Base-by-base conservation (phyloP, 495 filamentous ascomycete genomes). In the Jackrogersella minutella region DNA sequence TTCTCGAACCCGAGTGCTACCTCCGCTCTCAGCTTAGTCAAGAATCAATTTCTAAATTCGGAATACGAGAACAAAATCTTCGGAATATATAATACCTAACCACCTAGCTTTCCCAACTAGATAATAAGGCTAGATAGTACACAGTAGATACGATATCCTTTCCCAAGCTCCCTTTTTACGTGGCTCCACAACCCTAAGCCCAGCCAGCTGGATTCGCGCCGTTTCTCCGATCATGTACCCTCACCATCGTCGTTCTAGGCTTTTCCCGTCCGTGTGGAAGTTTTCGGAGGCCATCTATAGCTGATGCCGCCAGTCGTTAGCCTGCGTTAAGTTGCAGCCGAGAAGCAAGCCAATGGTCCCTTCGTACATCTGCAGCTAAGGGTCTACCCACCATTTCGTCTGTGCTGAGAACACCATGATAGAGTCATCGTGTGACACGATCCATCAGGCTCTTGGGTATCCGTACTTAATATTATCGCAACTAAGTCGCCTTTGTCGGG, bases 331-430 rank as follows among this genome's bases (percentile, higher is more conserved):
- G 36, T 61, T 34, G 50, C 66, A 64, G 49, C 53, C 49, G 37
- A 66, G 30, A 57, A 34, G 36, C 39, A 19, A 21, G 24, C 37
- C 44, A 62, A 43, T 46, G 66, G 67, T 66, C 67, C 67, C 67
- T 70, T 62, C 52, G 56, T 66, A 66, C 66, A 70, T 50, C 55
- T 70, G 61, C 53, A 57, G 57, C 39, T 22, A 53, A 70, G 57
- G 17, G 31, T 58, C 56, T 52, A n/a, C 57, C 51, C 52, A 61
- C 67, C 67, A 70, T 30, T 49, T 43, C 36, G 26, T 16, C 13
- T 24, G 31, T 14, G 26, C 57, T 39, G 33, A n/a, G 33, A 49
- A 1, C 34, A 6, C 41, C 14, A 43, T 43, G 8, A 24, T 50
- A 21, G 31, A 50, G 16, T n/a, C 21, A 14, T 59, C 60, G 60